Conservation (phyloP, 495 filamentous ascomycete genomes). For the Xylaria intraflava region DNA sequence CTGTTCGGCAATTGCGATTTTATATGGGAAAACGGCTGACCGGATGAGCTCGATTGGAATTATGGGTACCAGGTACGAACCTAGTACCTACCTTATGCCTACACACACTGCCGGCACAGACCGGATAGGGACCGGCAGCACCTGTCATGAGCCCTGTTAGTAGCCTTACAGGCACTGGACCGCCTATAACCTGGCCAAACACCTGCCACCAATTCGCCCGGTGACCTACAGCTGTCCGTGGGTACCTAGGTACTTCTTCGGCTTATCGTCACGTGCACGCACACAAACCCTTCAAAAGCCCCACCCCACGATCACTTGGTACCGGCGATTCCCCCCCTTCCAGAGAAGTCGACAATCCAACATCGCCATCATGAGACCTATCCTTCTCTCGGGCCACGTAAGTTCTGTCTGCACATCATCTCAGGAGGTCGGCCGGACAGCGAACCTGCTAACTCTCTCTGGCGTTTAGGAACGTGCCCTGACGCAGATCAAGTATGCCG, state of each 20-base stretch:
- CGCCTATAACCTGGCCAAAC: too few relatives aligned
- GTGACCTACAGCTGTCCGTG: background rate
- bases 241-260: background rate
- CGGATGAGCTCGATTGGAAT: too few relatives aligned
- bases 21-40: too few relatives aligned
- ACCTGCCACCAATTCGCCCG: too few relatives aligned
- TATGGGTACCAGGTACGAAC: too few relatives aligned
- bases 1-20: too few relatives aligned
- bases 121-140: too few relatives aligned
- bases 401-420: constrained; percentile 37
- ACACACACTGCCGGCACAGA: too few relatives aligned
- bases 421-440: constrained; percentile 10
- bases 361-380: constrained; percentile 72
- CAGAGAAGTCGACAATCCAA: constrained; percentile 7
- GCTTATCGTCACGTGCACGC: constrained; percentile 17
- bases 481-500: constrained; percentile 87
- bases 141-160: too few relatives aligned
- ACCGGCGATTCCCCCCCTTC: constrained; percentile 8
- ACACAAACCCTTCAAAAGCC: constrained; percentile 28
- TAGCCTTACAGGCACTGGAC: too few relatives aligned
- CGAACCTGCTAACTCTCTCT: constrained; percentile 27
- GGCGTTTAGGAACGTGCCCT: constrained; percentile 70
- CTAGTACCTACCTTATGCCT: too few relatives aligned
- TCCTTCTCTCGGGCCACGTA: constrained; percentile 84
- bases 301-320: constrained; percentile 19